phyloP scores from a whole-genome alignment of 441 rosid species.

The Cnidoscolus chayamansa region DNA sequence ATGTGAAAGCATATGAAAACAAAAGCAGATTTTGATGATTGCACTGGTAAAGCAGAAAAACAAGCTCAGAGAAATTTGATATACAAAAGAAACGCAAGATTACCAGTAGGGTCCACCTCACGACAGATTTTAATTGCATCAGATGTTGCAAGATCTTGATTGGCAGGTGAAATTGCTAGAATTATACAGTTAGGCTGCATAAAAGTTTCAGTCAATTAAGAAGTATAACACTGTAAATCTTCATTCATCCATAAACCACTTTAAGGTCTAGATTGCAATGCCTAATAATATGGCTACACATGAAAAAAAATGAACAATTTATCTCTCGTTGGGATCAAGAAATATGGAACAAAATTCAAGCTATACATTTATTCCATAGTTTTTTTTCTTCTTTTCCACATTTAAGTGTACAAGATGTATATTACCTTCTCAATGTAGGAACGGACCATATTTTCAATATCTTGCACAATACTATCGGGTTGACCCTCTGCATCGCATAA shows the following conservation, averaged over 20 bases:
- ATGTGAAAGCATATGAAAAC: background rate
- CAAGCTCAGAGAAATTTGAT: background rate
- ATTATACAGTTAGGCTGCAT: slow-evolving; percentile 90
- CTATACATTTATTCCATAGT: background rate
- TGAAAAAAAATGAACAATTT: too few species aligned
- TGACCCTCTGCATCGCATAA: slow-evolving; percentile 76
- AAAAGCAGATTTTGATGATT: background rate
- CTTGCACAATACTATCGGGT: slow-evolving; percentile 83
- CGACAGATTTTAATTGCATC: slow-evolving; percentile 97
- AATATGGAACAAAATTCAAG: background rate
- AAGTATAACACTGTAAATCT: slow-evolving; percentile 12
- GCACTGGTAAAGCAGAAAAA: background rate
- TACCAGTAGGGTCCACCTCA: slow-evolving; percentile 95
- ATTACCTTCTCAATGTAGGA: slow-evolving; percentile 92
- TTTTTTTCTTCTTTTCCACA: background rate
- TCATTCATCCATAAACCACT: slow-evolving; percentile 8
- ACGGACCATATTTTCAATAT: slow-evolving; percentile 95
- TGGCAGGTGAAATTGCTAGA: slow-evolving; percentile 96
- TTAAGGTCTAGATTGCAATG: background rate
- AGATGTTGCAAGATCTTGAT: slow-evolving; percentile 97
- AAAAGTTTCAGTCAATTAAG: slow-evolving; percentile 25
- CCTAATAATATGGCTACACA: background rate
- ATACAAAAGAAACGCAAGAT: slow-evolving; percentile 12
- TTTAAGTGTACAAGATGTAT: background rate
- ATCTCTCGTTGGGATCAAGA: background rate